Evolutionary conservation across 2,329 filamentous ascomycete genomes (phyloP), one percentile per base, ranked within the genome.

Genomic region (Rutstroemia sp.): DNA sequence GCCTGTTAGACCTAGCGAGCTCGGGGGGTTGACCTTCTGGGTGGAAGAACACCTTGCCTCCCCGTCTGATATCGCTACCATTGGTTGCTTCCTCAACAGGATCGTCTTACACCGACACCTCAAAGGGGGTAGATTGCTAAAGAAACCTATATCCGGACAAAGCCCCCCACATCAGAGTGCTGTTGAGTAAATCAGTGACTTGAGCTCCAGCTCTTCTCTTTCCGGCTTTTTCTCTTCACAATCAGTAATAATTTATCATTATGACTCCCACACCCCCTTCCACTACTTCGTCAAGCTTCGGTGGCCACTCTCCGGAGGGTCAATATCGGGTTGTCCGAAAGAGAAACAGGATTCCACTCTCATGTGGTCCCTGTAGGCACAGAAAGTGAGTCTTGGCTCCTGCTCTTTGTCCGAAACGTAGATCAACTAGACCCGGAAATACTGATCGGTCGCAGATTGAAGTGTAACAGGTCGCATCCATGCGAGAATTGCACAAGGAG

Each of bases 401-500:
- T 53, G 49, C 41, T 60, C 53, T 56, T 49, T 46, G 47, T 47
- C 47, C 39, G 49, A 63, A 59, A 59, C n/a, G 30, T 51, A 25
- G 53, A 7, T 66, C 30, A 47, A 19, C 12, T 19, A 18, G 56
- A 34, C 39, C 42, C 52, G 49, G 42, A 44, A 21, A 62, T 59
- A 58, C 67, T 78, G 72, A 73, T 70, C 69, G 66, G 71, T 59
- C 45, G 48, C 60, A 83, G 79, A 67, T 81, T 94, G 72, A 96
- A 96, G 82, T 97, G 92, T 76, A 95, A 97, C 72, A 86, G 94
- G 68, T 85, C 82, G 61, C 83, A 91, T 63, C 92, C 92, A 56
- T 97, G 91, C 74, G 90, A 94, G 74, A 97, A 97, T 70, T 97
- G 92, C 72, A 84, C 90, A 58, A 96, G 95, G 75, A 86, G 91